Evolutionary conservation across 179 eudicot species (phyloP).

Genomic region (Nepenthes alata): DNA sequence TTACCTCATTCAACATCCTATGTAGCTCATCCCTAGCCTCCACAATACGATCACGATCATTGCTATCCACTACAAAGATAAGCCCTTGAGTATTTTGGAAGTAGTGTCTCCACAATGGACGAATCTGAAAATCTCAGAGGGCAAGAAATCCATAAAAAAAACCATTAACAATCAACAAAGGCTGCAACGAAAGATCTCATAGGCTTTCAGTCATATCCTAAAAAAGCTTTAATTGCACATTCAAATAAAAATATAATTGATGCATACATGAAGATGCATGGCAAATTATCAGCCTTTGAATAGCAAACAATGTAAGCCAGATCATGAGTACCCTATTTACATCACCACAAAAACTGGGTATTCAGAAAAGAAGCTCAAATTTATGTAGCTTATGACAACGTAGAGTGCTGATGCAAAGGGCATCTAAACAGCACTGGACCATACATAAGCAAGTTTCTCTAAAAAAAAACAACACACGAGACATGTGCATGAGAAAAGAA

Average conservation of each 20-base stretch:
- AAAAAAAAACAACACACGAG: no score
- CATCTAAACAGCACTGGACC: constrained; percentile 29
- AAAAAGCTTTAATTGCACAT: neutral
- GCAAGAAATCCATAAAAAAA: neutral
- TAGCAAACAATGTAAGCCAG: constrained; percentile 3
- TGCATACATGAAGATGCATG: neutral
- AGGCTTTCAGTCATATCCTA: neutral
- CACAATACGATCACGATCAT: constrained; percentile 18
- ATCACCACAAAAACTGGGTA: constrained; percentile 1
- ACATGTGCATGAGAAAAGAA: no score
- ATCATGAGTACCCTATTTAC: neutral
- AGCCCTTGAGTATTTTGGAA: constrained; percentile 10
- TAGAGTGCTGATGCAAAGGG: constrained; percentile 22
- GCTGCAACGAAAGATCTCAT: neutral
- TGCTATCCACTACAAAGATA: constrained; percentile 35
- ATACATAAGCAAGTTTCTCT: constrained; percentile 17
- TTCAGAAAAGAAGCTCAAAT: constrained; percentile 5
- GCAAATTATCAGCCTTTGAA: no score
- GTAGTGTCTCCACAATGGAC: constrained; percentile 8
- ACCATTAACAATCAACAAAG: neutral
- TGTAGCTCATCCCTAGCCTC: constrained; percentile 27
- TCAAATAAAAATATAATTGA: neutral
- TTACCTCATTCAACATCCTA: constrained; percentile 32
- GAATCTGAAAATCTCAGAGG: neutral
- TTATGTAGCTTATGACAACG: constrained; percentile 26